Base-by-base conservation (phyloP, 352 stramenopile species). In the Pythium sukuiense region DNA sequence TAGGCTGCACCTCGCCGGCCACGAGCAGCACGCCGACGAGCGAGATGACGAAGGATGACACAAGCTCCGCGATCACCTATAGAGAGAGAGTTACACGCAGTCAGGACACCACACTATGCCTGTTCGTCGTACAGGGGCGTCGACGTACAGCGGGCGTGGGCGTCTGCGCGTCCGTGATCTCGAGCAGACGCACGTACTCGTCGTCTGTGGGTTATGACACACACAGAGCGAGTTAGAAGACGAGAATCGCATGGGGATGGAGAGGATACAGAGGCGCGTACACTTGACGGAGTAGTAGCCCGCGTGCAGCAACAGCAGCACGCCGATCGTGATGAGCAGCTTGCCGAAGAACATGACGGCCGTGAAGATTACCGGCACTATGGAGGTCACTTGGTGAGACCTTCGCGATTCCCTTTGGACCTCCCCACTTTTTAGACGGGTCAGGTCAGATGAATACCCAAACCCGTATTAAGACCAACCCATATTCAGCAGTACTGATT, bases 251-350 rank as follows among this genome's bases (percentile, higher is more conserved):
- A 18, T n/a, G 11, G 14, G 16, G 13, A 48, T 8, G 12, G 16
- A n/a, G 30, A 37, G 4, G 14, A 37, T 2, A 13, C 30, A 13
- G 11, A 54, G 29, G 53, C 24, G 30, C 78, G 56, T 80, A 93
- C 85, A 93, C 61, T 92, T 76, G 61, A 93, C 73, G 13, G 85
- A 89, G 74, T 92, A 93, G 72, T 93, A 93, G 57, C 83, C 83
- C 1, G 83, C 83, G 69, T 93, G 85, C 48, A 92, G 62, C 50
- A 93, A 75, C 64, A 92, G 70, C 33, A 89, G 65, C 63, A 80
- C 73, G 70, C 81, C 85, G 50, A 90, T 33, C 30, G 77, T 74
- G 68, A 93, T 84, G 35, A 93, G 58, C 59, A 92, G 57, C 72
- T 90, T 91, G 58, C 85, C 83, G 48, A 92, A 70, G 61, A 84